phyloP scores from a whole-genome alignment of 2,329 filamentous ascomycete genomes.

The Trichophyton benhamiae region DNA sequence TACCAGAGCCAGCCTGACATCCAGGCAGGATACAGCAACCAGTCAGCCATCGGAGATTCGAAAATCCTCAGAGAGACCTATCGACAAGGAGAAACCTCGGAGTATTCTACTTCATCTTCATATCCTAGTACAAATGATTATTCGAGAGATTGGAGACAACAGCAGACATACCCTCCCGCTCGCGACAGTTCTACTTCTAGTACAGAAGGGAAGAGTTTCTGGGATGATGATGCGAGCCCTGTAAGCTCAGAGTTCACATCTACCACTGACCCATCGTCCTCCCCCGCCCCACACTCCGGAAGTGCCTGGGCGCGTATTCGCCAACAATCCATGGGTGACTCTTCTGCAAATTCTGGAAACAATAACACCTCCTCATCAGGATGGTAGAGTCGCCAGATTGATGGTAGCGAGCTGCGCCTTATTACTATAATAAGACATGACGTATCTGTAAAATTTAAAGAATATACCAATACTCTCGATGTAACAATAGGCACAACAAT shows the following conservation, averaged over 20 bases:
- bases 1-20: not conserved
- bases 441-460: no score
- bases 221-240: conserved; percentile 27
- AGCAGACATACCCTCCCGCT: not conserved
- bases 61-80: conserved; percentile 8
- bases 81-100: conserved; percentile 4
- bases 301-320: conserved; percentile 31
- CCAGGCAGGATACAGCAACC: not conserved
- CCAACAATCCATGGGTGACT: not conserved
- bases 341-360: not conserved
- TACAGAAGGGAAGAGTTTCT: conserved; percentile 17
- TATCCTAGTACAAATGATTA: not conserved
- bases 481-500: no score
- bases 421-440: no score
- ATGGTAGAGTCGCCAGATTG: not conserved
- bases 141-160: not conserved
- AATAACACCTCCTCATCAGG: conserved; percentile 10
- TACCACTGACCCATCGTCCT: conserved; percentile 4
- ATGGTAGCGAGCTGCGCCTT: not conserved
- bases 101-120: not conserved
- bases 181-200: not conserved
- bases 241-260: conserved; percentile 9
- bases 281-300: conserved; percentile 10
- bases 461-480: no score
- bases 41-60: conserved; percentile 2